phyloP scores from a whole-genome alignment of 805 yeast genomes.

The Candida lessepsii region DNA sequence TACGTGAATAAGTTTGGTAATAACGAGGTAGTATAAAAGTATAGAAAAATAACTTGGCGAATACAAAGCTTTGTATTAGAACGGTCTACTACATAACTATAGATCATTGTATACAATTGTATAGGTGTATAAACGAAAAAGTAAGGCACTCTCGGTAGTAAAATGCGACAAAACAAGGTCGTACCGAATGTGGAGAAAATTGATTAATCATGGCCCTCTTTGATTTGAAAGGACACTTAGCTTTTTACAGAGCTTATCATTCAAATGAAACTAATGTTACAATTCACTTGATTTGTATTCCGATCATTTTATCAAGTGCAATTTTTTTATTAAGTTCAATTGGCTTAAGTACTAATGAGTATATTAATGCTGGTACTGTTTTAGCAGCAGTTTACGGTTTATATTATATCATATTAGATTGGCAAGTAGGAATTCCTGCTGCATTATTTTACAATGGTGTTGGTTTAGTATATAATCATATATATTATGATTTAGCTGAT shows the following conservation, averaged over 20 bases:
- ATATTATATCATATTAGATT: constrained; percentile 62
- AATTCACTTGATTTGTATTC: constrained; percentile 80
- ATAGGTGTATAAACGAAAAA: no score
- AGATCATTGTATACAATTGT: no score
- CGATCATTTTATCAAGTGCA: constrained; percentile 63
- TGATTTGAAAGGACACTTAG: constrained; percentile 38
- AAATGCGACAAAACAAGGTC: neutral
- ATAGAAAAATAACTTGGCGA: neutral
- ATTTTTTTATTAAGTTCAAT: constrained; percentile 37
- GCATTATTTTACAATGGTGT: constrained; percentile 22
- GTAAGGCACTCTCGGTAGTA: no score
- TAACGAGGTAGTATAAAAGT: no score
- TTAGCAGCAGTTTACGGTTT: constrained; percentile 47
- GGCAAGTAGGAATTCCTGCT: constrained; percentile 35
- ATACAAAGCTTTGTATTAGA: no score
- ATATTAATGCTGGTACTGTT: constrained; percentile 45
- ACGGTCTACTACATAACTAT: no score
- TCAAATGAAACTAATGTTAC: constrained; percentile 59
- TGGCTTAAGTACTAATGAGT: neutral
- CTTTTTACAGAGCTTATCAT: constrained; percentile 50
- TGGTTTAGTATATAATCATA: constrained; percentile 22
- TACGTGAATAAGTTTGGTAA: constrained; percentile 37
- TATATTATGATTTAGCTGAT: constrained; percentile 18
- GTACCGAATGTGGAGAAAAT: constrained; percentile 2
- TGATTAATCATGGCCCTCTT: constrained; percentile 26